A percentile compares a stretch with the other conserved stretches of the same genome.
These are phyloP conservation scores for Chalciporus chontae DNA, from an alignment of 768 basidiomycete species.

Conservation along the genomic window DNA sequence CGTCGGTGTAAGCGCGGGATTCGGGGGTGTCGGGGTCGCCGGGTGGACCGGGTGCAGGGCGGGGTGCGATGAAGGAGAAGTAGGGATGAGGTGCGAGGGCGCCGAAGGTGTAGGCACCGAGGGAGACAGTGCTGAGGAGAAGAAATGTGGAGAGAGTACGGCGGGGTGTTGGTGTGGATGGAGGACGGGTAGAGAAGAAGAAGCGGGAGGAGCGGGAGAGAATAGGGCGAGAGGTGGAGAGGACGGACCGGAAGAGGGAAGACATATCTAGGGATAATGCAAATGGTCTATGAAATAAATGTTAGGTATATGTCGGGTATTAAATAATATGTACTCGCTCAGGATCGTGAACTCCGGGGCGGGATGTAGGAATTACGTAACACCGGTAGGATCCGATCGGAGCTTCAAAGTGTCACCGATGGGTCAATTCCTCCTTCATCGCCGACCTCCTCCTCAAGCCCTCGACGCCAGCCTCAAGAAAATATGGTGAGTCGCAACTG, in stretches of 20 bases:
- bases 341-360: too few species aligned
- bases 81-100: constrained; percentile 68
- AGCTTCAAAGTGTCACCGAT: constrained; percentile 2
- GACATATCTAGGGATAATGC: not conserved
- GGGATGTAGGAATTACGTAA: constrained; percentile 7
- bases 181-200: constrained; percentile 15
- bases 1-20: constrained; percentile 51
- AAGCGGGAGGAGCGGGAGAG: constrained; percentile 6
- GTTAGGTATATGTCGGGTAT: not conserved
- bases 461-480: constrained; percentile 37
- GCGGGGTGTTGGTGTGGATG: not conserved
- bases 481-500: constrained; percentile 51
- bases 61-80: constrained; percentile 68
- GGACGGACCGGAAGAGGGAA: constrained; percentile 8
- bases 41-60: constrained; percentile 70
- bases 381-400: constrained; percentile 25
- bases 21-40: constrained; percentile 49
- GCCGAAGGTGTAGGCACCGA: constrained; percentile 46
- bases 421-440: not conserved
- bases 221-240: not conserved
- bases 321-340: too few species aligned
- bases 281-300: not conserved
- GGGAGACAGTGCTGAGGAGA: constrained; percentile 20
- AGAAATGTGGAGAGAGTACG: constrained; percentile 13
- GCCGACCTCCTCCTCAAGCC: constrained; percentile 17